Evolutionary conservation across 805 yeast species (phyloP).

Genomic region (Jamesozyma jinghongensis): DNA sequence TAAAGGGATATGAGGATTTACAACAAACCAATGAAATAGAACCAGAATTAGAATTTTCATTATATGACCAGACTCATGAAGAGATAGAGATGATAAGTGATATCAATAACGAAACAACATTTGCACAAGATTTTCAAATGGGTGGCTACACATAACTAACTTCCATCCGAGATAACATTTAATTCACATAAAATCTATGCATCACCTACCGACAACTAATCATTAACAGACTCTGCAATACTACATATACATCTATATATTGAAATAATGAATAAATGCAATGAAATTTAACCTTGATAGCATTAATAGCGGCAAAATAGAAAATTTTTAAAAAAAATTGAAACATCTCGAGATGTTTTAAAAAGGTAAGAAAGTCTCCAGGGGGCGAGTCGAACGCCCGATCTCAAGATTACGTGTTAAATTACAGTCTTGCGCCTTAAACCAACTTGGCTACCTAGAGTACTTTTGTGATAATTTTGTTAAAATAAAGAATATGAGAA

Average conservation of each 20-base stretch:
- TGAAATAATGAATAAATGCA: neutral
- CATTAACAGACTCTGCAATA: no score
- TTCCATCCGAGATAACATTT: no score
- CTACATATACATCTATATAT: no score
- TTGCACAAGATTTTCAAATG: constrained; percentile 1
- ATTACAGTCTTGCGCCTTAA: constrained; percentile 32
- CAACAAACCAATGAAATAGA: neutral
- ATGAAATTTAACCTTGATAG: neutral
- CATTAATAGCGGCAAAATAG: no score
- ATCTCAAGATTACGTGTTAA: constrained; percentile 27
- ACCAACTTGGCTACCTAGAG: constrained; percentile 33
- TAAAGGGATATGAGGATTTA: constrained; percentile 12
- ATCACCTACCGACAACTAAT: no score
- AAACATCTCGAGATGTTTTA: no score
- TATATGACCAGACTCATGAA: constrained; percentile 19
- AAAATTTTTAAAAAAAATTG: no score
- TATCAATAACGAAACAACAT: neutral
- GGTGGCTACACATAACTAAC: neutral
- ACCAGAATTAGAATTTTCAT: no score
- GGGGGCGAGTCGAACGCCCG: constrained; percentile 34
- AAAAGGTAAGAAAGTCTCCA: no score
- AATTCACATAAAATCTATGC: no score
- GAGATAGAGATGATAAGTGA: constrained; percentile 13
- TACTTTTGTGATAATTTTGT: neutral
- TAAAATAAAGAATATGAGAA: no score